These are phyloP conservation scores for Aspergillus baeticus DNA, from an alignment of 495 filamentous ascomycete genomes.

Conservation along the genomic window DNA sequence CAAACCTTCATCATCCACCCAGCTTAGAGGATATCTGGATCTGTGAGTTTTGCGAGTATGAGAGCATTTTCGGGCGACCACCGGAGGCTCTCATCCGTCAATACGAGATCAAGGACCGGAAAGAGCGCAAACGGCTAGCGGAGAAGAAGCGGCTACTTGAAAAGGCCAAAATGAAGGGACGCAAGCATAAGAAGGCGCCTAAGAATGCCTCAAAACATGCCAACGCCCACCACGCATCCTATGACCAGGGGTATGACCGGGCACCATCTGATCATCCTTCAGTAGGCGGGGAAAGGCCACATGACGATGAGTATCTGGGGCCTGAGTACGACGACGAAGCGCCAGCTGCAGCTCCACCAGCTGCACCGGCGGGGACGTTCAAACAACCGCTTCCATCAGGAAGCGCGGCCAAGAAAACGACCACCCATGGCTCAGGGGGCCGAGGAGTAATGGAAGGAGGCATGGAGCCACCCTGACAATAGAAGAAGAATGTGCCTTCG, in stretches of 20 bases:
- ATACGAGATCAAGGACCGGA: slow-evolving; percentile 92
- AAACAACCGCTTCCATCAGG: slow-evolving; percentile 34
- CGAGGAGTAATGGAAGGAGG: slow-evolving; percentile 30
- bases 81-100: slow-evolving; percentile 83
- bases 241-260: slow-evolving; percentile 48
- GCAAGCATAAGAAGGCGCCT: slow-evolving; percentile 73
- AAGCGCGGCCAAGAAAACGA: slow-evolving; percentile 26
- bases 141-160: slow-evolving; percentile 84
- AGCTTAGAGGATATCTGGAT: slow-evolving; percentile 82
- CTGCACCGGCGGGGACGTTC: slow-evolving; percentile 33
- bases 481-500: not conserved
- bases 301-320: slow-evolving; percentile 53
- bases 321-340: slow-evolving; percentile 57
- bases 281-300: slow-evolving; percentile 35
- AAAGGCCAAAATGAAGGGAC: slow-evolving; percentile 92
- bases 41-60: slow-evolving; percentile 90
- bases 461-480: slow-evolving; percentile 38
- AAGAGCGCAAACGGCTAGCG: slow-evolving; percentile 73
- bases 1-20: slow-evolving; percentile 75
- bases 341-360: slow-evolving; percentile 32
- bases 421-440: slow-evolving; percentile 14
- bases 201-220: slow-evolving; percentile 63
- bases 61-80: slow-evolving; percentile 78
- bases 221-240: slow-evolving; percentile 28
- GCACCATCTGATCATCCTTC: slow-evolving; percentile 45